A percentile compares a stretch with the other conserved stretches of the same genome.
These are phyloP conservation scores for Aspergillus sclerotialis DNA, from an alignment of 2,329 filamentous ascomycete genomes.

Conservation along the genomic window DNA sequence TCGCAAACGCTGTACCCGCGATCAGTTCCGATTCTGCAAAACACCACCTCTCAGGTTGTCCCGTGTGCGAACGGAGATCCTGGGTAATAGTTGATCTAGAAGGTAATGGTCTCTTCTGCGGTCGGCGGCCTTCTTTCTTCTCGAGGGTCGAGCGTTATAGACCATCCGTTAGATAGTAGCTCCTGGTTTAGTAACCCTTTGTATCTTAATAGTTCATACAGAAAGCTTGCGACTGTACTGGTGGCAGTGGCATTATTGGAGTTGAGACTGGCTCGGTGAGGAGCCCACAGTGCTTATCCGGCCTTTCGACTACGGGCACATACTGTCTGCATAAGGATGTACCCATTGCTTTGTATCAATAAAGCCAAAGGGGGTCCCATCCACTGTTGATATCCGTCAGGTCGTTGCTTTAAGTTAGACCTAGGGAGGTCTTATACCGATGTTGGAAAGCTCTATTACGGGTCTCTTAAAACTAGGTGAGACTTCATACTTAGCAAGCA, in stretches of 20 bases:
- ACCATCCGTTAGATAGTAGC: slow-evolving; percentile 69
- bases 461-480: no score
- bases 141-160: no score
- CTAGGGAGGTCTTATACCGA: slow-evolving; percentile 42
- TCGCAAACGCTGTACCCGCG: slow-evolving; percentile 34
- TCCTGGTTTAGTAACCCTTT: slow-evolving; percentile 82
- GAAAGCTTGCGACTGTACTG: slow-evolving; percentile 90
- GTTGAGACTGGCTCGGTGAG: no score
- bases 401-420: no score
- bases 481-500: no score
- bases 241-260: slow-evolving; percentile 76
- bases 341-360: no score
- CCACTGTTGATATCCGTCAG: no score
- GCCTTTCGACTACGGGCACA: no score
- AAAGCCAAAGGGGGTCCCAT: no score
- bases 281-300: no score
- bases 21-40: slow-evolving; percentile 48
- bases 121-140: slow-evolving; percentile 66
- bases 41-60: slow-evolving; percentile 63
- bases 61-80: slow-evolving; percentile 65
- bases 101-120: slow-evolving; percentile 66
- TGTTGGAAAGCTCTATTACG: slow-evolving; percentile 47
- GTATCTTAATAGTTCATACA: slow-evolving; percentile 86
- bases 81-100: slow-evolving; percentile 96
- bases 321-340: no score